phyloP scores from a whole-genome alignment of 1,139 yeast species.

The Magnusiomyces tetraspermus region DNA sequence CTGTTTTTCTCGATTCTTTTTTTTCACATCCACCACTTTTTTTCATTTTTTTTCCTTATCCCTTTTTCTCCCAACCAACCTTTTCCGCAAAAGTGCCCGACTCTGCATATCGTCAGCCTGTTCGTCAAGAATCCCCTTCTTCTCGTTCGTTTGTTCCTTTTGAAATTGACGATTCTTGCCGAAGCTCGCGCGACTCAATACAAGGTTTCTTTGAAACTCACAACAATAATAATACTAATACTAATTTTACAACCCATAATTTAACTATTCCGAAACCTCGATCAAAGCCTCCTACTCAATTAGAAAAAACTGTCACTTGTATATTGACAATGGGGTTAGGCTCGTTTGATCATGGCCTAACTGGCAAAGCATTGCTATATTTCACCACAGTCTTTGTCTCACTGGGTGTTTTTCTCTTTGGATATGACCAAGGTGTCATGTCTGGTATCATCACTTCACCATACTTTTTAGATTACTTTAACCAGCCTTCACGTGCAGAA shows the following conservation, averaged over 20 bases:
- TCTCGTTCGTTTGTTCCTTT: not conserved
- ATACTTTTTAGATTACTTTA: constrained; percentile 62
- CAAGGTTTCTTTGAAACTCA: not conserved
- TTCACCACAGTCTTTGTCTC: constrained; percentile 78
- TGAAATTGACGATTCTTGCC: not conserved
- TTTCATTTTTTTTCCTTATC: no score
- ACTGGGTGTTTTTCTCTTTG: constrained; percentile 74
- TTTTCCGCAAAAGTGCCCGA: not conserved
- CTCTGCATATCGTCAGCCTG: not conserved
- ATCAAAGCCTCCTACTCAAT: not conserved
- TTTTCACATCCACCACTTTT: no score
- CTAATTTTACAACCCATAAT: not conserved
- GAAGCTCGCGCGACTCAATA: no score
- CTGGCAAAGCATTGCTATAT: constrained; percentile 39
- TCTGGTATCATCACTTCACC: constrained; percentile 65
- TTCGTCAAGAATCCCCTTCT: not conserved
- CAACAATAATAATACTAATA: no score
- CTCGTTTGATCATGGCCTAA: constrained; percentile 19
- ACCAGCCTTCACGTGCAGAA: constrained; percentile 57
- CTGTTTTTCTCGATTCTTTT: no score
- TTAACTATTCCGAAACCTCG: not conserved
- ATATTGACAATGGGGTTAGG: not conserved
- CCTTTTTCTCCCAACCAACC: not conserved
- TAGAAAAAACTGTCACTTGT: not conserved
- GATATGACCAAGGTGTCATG: constrained; percentile 90